Conservation (phyloP, 2,329 filamentous ascomycete species). For the Rutstroemia sp. region DNA sequence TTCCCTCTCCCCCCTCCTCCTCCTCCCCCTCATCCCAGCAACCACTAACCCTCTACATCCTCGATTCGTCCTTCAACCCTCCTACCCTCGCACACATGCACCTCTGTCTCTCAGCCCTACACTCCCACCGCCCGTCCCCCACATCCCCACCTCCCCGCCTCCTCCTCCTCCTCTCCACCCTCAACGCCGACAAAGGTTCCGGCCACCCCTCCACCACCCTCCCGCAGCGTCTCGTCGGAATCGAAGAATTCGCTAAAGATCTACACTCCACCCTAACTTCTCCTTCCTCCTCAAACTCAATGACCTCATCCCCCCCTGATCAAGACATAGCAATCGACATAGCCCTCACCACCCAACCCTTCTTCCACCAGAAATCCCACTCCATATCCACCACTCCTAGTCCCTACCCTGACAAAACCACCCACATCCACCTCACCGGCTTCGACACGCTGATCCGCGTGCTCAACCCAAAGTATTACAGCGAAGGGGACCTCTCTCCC, state of each 20-base stretch:
- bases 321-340: conserved; percentile 43
- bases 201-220: not conserved
- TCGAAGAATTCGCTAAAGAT: not conserved
- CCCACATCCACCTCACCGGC: conserved; percentile 63
- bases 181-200: not conserved
- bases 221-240: not conserved
- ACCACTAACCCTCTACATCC: conserved; percentile 43
- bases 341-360: conserved; percentile 50
- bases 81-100: conserved; percentile 53
- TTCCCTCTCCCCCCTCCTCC: conserved; percentile 9
- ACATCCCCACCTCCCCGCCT: conserved; percentile 11
- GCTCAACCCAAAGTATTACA: conserved; percentile 66
- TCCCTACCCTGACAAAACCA: not conserved
- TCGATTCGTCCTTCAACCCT: conserved; percentile 64
- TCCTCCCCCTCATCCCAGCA: conserved; percentile 10
- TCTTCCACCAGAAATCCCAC: not conserved
- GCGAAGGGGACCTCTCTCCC: conserved; percentile 38
- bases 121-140: conserved; percentile 8
- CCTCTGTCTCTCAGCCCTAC: conserved; percentile 45
- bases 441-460: conserved; percentile 72
- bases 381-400: not conserved
- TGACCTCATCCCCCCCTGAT: too few species aligned
- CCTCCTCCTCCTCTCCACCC: not conserved
- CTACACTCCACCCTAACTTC: not conserved
- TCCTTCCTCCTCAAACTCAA: not conserved